A percentile compares a stretch with the other conserved stretches of the same genome.
Evolutionary conservation across 345 rosid genomes (phyloP).

Genomic region (Gossypium stocksii): DNA sequence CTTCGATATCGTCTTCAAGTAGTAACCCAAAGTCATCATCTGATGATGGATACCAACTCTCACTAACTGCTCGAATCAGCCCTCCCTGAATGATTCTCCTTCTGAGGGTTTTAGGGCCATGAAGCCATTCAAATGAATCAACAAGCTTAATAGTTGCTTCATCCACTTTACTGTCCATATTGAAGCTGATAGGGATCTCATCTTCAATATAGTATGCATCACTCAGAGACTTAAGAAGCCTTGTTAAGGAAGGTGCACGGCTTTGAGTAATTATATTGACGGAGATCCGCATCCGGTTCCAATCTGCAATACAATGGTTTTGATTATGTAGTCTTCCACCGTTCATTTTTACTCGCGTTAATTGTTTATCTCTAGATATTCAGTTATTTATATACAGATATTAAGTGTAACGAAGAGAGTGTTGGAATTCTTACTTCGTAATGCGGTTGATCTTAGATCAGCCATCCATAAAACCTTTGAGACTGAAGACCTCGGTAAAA

Average conservation of each 20-base stretch:
- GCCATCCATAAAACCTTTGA: slow-evolving; percentile 97
- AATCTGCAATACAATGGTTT: slow-evolving; percentile 45
- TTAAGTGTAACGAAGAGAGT: not conserved
- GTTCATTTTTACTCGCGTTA: no score
- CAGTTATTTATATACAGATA: no score
- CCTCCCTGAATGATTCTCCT: slow-evolving; percentile 98
- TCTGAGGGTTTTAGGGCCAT: slow-evolving; percentile 79
- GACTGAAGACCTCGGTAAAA: slow-evolving; percentile 68
- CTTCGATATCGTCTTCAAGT: slow-evolving; percentile 95
- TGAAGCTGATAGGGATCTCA: slow-evolving; percentile 84
- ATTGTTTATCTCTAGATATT: no score
- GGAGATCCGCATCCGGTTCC: slow-evolving; percentile 88
- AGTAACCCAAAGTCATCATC: slow-evolving; percentile 88
- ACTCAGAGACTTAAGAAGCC: slow-evolving; percentile 78
- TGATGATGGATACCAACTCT: slow-evolving; percentile 94
- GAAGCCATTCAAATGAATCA: slow-evolving; percentile 79
- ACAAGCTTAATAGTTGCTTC: slow-evolving; percentile 77
- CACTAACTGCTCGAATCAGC: slow-evolving; percentile 91
- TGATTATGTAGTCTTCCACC: no score
- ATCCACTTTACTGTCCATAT: slow-evolving; percentile 93
- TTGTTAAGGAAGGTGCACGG: slow-evolving; percentile 54
- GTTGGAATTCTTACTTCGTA: slow-evolving; percentile 65
- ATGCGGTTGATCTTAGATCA: slow-evolving; percentile 83
- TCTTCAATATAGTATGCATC: slow-evolving; percentile 77
- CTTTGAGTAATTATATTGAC: slow-evolving; percentile 90